phyloP scores from a whole-genome alignment of 2,329 filamentous ascomycete genomes.

The Aspergillus texensis region DNA sequence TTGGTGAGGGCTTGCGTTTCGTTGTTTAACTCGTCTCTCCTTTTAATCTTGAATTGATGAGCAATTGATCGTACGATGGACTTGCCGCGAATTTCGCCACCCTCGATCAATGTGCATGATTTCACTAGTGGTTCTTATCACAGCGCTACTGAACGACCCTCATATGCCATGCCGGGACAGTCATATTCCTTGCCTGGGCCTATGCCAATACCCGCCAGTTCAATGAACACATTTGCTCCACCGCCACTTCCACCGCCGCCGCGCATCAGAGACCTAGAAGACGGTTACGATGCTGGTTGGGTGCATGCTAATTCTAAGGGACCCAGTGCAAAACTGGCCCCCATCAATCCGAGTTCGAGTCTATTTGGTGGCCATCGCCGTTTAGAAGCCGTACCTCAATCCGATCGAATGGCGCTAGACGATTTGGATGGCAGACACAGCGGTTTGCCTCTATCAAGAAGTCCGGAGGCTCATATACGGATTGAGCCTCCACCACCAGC shows the following conservation, averaged over 20 bases:
- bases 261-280: conserved; percentile 58
- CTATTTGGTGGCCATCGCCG: conserved; percentile 50
- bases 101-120: conserved; percentile 48
- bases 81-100: conserved; percentile 44
- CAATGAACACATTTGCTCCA: conserved; percentile 51
- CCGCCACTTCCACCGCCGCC: conserved; percentile 69
- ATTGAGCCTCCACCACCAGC: conserved; percentile 37
- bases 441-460: conserved; percentile 32
- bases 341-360: conserved; percentile 54
- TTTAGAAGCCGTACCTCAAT: conserved; percentile 33
- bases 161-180: conserved; percentile 45
- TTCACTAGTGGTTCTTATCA: conserved; percentile 36
- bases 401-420: conserved; percentile 41
- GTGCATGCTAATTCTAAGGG: conserved; percentile 61
- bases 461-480: conserved; percentile 38
- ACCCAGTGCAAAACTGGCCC: conserved; percentile 50
- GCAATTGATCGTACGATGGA: conserved; percentile 45
- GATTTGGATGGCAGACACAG: conserved; percentile 38
- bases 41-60: conserved; percentile 17
- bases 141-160: conserved; percentile 39
- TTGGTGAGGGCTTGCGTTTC: conserved; percentile 3
- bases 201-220: conserved; percentile 65
- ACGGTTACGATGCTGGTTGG: conserved; percentile 65
- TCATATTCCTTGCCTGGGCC: conserved; percentile 51
- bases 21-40: not conserved